Evolutionary conservation across 352 stramenopile species (phyloP).

Genomic region (Globisporangium camurandrum): DNA sequence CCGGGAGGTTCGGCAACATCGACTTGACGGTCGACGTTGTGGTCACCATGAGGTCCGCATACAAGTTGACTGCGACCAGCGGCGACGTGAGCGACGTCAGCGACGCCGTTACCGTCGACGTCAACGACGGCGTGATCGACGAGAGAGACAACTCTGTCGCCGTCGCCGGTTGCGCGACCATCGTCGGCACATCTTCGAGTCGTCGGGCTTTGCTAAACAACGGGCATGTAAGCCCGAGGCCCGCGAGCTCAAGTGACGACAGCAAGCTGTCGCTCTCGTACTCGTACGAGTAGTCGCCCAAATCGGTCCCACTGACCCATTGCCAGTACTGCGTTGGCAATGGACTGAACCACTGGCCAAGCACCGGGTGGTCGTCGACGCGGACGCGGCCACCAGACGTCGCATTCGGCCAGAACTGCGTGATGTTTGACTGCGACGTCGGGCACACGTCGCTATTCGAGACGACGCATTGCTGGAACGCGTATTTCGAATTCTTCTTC

Average conservation of each 20-base stretch:
- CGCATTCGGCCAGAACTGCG: slow-evolving; percentile 27
- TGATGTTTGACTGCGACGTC: slow-evolving; percentile 23
- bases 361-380: slow-evolving; percentile 35
- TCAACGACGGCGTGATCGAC: neutral
- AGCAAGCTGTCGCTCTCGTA: slow-evolving; percentile 53
- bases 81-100: neutral
- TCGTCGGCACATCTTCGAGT: neutral
- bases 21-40: neutral
- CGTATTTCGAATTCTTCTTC: slow-evolving; percentile 22
- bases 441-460: slow-evolving; percentile 3
- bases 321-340: slow-evolving; percentile 56
- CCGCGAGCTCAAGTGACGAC: neutral
- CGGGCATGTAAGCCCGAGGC: slow-evolving; percentile 2
- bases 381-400: slow-evolving; percentile 13
- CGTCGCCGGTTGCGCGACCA: no score
- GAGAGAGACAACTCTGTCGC: no score
- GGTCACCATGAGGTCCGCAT: neutral
- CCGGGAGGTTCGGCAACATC: neutral
- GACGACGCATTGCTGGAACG: slow-evolving; percentile 23
- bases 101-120: neutral
- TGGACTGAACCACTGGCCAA: slow-evolving; percentile 38
- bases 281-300: slow-evolving; percentile 50
- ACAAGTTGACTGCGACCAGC: slow-evolving; percentile 3
- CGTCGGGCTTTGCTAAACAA: slow-evolving; percentile 1
- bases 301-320: slow-evolving; percentile 38